These are phyloP conservation scores for Hamigera avellanea DNA, from an alignment of 495 filamentous ascomycete species.

Conservation along the genomic window DNA sequence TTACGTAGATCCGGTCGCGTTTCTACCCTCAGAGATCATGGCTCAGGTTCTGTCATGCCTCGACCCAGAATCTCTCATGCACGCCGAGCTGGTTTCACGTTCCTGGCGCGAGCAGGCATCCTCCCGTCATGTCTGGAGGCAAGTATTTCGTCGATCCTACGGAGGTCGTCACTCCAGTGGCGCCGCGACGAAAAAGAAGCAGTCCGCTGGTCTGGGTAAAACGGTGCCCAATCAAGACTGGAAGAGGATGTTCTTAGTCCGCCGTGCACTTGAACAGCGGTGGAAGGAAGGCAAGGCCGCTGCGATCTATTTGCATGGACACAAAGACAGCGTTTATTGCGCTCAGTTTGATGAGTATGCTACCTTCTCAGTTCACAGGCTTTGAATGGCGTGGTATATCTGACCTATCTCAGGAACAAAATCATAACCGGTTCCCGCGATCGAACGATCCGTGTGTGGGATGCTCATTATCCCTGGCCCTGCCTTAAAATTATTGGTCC, in stretches of 20 bases:
- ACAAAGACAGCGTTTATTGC: conserved; percentile 92
- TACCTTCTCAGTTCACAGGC: neutral
- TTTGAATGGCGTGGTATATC: no score
- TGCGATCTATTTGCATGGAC: conserved; percentile 81
- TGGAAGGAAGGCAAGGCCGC: conserved; percentile 71
- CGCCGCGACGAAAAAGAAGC: conserved; percentile 33
- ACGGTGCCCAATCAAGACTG: conserved; percentile 52
- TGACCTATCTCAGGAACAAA: conserved; percentile 71
- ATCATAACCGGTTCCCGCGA: conserved; percentile 96
- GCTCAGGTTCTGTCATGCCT: conserved; percentile 62
- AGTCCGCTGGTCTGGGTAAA: conserved; percentile 39
- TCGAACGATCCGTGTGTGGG: conserved; percentile 90
- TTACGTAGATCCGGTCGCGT: conserved; percentile 50
- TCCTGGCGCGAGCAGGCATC: conserved; percentile 50
- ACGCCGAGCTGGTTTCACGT: conserved; percentile 48
- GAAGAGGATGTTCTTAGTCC: conserved; percentile 73
- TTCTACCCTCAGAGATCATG: conserved; percentile 60
- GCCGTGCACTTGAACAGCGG: conserved; percentile 58
- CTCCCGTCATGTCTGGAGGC: conserved; percentile 64
- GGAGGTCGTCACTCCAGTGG: conserved; percentile 23
- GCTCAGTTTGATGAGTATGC: conserved; percentile 92
- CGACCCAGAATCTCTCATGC: conserved; percentile 53
- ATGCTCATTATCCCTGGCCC: conserved; percentile 66
- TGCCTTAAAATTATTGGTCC: conserved; percentile 72
- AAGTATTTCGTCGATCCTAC: conserved; percentile 62